These are phyloP conservation scores for Penicillium maclennaniae DNA, from an alignment of 495 filamentous ascomycete genomes.

Conservation along the genomic window DNA sequence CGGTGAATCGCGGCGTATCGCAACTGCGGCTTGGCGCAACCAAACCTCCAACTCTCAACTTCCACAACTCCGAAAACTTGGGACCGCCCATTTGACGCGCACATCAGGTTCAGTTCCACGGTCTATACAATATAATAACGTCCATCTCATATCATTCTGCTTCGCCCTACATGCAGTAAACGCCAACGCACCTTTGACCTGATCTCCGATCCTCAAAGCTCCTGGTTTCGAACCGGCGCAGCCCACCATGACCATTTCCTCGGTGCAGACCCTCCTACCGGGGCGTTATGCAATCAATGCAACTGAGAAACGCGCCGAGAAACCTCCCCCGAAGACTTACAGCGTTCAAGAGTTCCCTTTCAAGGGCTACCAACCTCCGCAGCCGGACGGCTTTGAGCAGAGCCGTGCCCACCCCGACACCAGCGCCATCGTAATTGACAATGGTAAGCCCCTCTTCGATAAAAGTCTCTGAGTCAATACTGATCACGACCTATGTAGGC, in stretches of 20 bases:
- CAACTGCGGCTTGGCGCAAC: background rate
- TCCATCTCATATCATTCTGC: background rate
- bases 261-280: conserved; percentile 39
- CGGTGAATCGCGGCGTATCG: background rate
- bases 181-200: conserved; percentile 5
- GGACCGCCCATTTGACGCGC: background rate
- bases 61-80: background rate
- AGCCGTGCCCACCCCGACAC: conserved; percentile 52
- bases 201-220: conserved; percentile 25
- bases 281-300: conserved; percentile 29
- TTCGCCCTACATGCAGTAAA: conserved; percentile 31
- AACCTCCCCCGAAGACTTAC: conserved; percentile 49
- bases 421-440: conserved; percentile 93
- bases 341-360: conserved; percentile 71
- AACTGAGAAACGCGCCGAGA: conserved; percentile 36
- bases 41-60: conserved; percentile 11
- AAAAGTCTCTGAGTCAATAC: background rate
- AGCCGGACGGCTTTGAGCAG: conserved; percentile 61
- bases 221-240: conserved; percentile 25
- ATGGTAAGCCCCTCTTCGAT: conserved; percentile 56
- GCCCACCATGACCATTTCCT: conserved; percentile 49
- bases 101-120: background rate
- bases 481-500: conserved; percentile 48
- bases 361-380: conserved; percentile 64
- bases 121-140: background rate